Percentiles rank a stretch among this genome's conserved stretches.
phyloP scores from a whole-genome alignment of 116 monocot species.

The Papilionanthe hybrid region DNA sequence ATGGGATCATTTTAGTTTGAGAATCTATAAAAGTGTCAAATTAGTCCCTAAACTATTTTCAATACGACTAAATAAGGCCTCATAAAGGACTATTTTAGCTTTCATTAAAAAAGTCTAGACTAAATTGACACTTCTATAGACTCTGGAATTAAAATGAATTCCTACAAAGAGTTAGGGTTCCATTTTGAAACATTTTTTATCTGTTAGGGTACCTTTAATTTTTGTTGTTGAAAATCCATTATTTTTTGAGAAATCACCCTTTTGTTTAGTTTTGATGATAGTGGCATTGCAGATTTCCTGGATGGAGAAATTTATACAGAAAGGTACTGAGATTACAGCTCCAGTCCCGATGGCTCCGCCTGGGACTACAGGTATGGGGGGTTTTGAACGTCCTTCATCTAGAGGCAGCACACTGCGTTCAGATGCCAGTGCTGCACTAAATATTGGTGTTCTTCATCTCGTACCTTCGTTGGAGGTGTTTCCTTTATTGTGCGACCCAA shows the following conservation, averaged over 20 bases:
- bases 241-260: not conserved
- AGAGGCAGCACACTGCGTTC: conserved; percentile 75
- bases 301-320: conserved; percentile 98
- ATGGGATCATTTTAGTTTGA: too few relatives aligned
- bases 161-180: too few relatives aligned
- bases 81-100: too few relatives aligned
- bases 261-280: not conserved
- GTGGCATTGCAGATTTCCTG: conserved; percentile 73
- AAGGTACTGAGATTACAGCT: conserved; percentile 89
- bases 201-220: not conserved
- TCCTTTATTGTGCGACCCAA: conserved; percentile 83
- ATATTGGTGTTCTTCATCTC: conserved; percentile 96
- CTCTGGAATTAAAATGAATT: too few relatives aligned
- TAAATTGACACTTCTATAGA: too few relatives aligned
- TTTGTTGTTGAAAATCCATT: not conserved
- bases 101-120: too few relatives aligned
- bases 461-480: conserved; percentile 92
- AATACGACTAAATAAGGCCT: too few relatives aligned
- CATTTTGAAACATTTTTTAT: too few relatives aligned
- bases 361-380: conserved; percentile 94
- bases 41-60: too few relatives aligned
- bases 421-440: conserved; percentile 90
- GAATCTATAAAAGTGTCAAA: too few relatives aligned
- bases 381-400: conserved; percentile 91
- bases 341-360: conserved; percentile 91